A percentile compares a stretch with the other conserved stretches of the same genome.
Evolutionary conservation across 2,329 filamentous ascomycete genomes (phyloP).

Genomic region (Ceratocystis alfenasii): DNA sequence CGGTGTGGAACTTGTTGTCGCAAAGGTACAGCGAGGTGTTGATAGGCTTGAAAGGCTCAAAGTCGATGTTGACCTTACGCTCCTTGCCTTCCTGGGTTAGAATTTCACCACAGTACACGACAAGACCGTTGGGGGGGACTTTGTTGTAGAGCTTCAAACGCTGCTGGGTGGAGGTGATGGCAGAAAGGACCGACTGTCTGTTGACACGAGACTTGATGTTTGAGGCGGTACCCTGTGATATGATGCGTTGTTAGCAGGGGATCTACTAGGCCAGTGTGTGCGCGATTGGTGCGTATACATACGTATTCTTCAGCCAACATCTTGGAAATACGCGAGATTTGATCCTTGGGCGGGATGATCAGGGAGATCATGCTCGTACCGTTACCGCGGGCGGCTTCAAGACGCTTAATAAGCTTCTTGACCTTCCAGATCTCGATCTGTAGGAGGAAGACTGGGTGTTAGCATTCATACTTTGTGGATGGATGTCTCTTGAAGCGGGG

Average conservation of each 20-base stretch:
- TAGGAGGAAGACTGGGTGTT: background rate
- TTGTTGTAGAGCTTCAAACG: conserved; percentile 98
- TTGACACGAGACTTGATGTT: conserved; percentile 99
- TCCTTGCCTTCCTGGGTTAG: conserved; percentile 97
- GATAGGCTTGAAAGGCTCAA: conserved; percentile 99
- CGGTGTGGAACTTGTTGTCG: conserved; percentile 99
- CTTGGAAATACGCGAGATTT: conserved; percentile 89
- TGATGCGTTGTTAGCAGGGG: background rate
- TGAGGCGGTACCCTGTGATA: conserved; percentile 72
- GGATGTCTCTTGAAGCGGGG: background rate
- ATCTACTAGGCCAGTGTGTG: background rate
- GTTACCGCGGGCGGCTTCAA: conserved; percentile 94
- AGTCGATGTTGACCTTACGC: conserved; percentile 99
- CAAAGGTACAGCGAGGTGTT: conserved; percentile 98
- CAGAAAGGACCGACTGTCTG: conserved; percentile 90
- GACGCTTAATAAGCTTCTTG: conserved; percentile 98
- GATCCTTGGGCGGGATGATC: conserved; percentile 98
- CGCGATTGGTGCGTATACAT: conserved; percentile 31
- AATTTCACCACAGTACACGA: conserved; percentile 99
- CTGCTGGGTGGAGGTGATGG: conserved; percentile 98
- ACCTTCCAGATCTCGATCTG: conserved; percentile 86
- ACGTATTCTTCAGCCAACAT: conserved; percentile 99
- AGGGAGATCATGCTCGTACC: conserved; percentile 99
- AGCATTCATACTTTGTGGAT: background rate
- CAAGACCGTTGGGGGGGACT: conserved; percentile 91